Evolutionary conservation across 495 filamentous ascomycete genomes (phyloP).

Genomic region (Penicillium subrubescens): DNA sequence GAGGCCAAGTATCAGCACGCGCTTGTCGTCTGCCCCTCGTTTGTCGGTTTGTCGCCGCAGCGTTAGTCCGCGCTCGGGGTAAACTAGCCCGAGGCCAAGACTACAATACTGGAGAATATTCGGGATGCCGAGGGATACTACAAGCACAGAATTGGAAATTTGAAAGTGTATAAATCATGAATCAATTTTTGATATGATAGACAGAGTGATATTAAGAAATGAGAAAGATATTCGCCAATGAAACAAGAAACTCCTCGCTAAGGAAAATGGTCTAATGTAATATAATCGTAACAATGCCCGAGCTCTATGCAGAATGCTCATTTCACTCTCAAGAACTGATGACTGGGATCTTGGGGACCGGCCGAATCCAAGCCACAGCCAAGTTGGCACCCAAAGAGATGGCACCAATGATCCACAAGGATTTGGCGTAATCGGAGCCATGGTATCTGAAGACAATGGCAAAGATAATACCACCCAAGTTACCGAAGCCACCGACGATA

Average conservation of each 20-base stretch:
- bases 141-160: too few relatives aligned
- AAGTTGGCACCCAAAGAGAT: slow-evolving; percentile 70
- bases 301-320: too few relatives aligned
- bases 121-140: slow-evolving; percentile 9
- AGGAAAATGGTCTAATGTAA: background rate
- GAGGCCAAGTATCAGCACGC: background rate
- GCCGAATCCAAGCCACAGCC: slow-evolving; percentile 69
- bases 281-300: background rate
- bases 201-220: background rate
- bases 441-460: slow-evolving; percentile 83
- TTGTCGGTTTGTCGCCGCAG: slow-evolving; percentile 24
- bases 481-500: slow-evolving; percentile 75
- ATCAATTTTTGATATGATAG: background rate
- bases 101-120: background rate
- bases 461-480: slow-evolving; percentile 84
- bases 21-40: slow-evolving; percentile 21
- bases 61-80: slow-evolving; percentile 31
- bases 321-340: slow-evolving; percentile 14
- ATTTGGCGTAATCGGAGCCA: slow-evolving; percentile 63
- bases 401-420: slow-evolving; percentile 82
- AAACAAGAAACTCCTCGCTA: background rate
- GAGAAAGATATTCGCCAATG: background rate
- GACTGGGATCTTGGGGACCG: slow-evolving; percentile 53
- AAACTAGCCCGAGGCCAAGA: slow-evolving; percentile 30
- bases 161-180: background rate